Evolutionary conservation across 2,329 filamentous ascomycete species (phyloP).

Genomic region (Ascochyta lentis): DNA sequence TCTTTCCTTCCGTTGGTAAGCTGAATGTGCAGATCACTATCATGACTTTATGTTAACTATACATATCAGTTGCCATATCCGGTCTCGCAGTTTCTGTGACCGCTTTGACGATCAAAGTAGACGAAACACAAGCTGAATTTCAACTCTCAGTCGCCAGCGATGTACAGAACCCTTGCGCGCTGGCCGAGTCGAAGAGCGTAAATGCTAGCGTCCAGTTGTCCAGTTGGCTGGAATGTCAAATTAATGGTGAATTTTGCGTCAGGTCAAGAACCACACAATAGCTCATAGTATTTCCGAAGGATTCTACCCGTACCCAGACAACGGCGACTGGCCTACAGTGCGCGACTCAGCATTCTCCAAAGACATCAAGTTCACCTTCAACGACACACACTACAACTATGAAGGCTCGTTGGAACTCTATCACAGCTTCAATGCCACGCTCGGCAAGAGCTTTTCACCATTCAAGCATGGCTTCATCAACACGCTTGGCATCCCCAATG

Average conservation of each 20-base stretch:
- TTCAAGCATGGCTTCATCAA: slow-evolving; percentile 42
- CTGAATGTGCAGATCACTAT: neutral
- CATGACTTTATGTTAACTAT: neutral
- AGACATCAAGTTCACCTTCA: slow-evolving; percentile 41
- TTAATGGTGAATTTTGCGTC: slow-evolving; percentile 29
- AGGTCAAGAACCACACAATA: too few relatives aligned
- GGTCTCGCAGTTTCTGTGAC: neutral
- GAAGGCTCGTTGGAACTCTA: slow-evolving; percentile 36
- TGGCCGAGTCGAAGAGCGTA: slow-evolving; percentile 27
- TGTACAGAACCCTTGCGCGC: slow-evolving; percentile 29
- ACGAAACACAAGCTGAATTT: neutral
- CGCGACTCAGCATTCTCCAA: slow-evolving; percentile 34
- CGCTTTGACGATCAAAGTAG: neutral
- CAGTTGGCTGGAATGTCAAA: slow-evolving; percentile 42
- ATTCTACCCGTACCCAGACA: slow-evolving; percentile 44
- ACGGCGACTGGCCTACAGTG: slow-evolving; percentile 36
- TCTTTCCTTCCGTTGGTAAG: slow-evolving; percentile 1
- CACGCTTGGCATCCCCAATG: slow-evolving; percentile 37
- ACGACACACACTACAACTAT: slow-evolving; percentile 42
- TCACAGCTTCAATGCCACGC: slow-evolving; percentile 35
- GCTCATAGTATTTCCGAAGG: slow-evolving; percentile 16
- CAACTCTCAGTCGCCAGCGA: neutral
- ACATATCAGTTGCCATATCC: neutral
- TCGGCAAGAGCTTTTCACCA: slow-evolving; percentile 34
- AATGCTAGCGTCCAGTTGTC: slow-evolving; percentile 40